Evolutionary conservation across 192 early-diverging fungal species (phyloP), one percentile per base, ranked within the genome.

Genomic region (Borealophlyctis nickersoniae): DNA sequence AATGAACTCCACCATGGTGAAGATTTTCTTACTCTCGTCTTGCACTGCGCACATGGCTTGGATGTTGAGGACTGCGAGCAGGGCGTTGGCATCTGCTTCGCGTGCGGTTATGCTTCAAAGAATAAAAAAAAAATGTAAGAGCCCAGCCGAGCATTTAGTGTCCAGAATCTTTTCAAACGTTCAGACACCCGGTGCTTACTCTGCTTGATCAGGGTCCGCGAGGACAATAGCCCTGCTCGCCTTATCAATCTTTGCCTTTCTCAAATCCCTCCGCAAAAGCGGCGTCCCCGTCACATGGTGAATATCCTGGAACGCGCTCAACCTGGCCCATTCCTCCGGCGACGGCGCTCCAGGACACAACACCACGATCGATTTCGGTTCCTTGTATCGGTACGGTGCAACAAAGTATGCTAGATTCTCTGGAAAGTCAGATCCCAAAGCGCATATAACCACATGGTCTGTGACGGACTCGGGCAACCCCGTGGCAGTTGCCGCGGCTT

Each of bases 1-100:
- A 51, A 86, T 75, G 65, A 89, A 88, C 74, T 91, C 89, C 51
- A 88, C 82, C 26, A 80, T 83, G 54, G 87, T 72, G 75, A 89
- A 88, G 50, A 83, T 83, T 36, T 72, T 48, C 34, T 29, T 23
- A 14, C 58, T 56, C n/a, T 55, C 28, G 9, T n/a, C 53, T 1
- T 30, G 56, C n/a, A 30, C 3, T 5, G 53, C 28, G 19, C 52
- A 32, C 65, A 76, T 56, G n/a, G 74, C 71, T 54, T 72, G 70
- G 5, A 89, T 82, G 45, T 91, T 91, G 29, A 91, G 68, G 35
- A 86, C 78, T 27, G 76, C 71, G 60, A 91, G 72, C 2, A 91
- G 67, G 7, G 83, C 81, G 2, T 85, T 73, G 19, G 89, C 79
- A 63, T 91, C 89, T 4, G 84, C 82, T 2, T 74, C 76, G 11